Evolutionary conservation across 495 filamentous ascomycete species (phyloP).

Genomic region (Podospora anserina): DNA sequence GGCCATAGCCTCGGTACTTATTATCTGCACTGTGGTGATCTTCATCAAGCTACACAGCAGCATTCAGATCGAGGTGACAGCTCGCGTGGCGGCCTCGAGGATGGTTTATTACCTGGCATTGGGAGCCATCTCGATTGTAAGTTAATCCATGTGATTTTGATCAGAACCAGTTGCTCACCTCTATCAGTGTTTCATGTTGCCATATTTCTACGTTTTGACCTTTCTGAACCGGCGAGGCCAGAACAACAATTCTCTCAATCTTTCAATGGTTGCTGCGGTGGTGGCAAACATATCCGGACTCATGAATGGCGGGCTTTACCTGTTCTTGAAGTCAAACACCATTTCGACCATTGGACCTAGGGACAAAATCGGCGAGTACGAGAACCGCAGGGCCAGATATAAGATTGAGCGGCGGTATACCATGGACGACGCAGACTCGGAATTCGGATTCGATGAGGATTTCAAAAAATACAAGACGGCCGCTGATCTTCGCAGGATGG

Average conservation of each 20-base stretch:
- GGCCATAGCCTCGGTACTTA: slow-evolving; percentile 32
- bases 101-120: slow-evolving; percentile 49
- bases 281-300: slow-evolving; percentile 49
- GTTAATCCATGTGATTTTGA: slow-evolving; percentile 9
- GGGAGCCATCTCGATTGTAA: slow-evolving; percentile 42
- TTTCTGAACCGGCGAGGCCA: slow-evolving; percentile 29
- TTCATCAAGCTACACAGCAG: slow-evolving; percentile 40
- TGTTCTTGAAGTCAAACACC: slow-evolving; percentile 48
- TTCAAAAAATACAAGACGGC: slow-evolving; percentile 21
- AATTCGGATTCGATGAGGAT: slow-evolving; percentile 21
- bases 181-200: slow-evolving; percentile 39
- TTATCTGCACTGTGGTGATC: slow-evolving; percentile 33
- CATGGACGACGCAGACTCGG: slow-evolving; percentile 21
- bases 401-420: slow-evolving; percentile 27
- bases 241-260: slow-evolving; percentile 29
- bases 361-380: slow-evolving; percentile 42
- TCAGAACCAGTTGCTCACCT: slow-evolving; percentile 17
- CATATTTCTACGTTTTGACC: slow-evolving; percentile 42
- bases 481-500: slow-evolving; percentile 28
- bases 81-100: slow-evolving; percentile 42
- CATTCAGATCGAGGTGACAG: slow-evolving; percentile 41
- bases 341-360: slow-evolving; percentile 40
- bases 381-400: slow-evolving; percentile 36
- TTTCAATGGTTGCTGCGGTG: slow-evolving; percentile 47
- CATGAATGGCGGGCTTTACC: slow-evolving; percentile 47